Evolutionary conservation across 495 filamentous ascomycete genomes (phyloP).

Genomic region (Ramalina intermedia): DNA sequence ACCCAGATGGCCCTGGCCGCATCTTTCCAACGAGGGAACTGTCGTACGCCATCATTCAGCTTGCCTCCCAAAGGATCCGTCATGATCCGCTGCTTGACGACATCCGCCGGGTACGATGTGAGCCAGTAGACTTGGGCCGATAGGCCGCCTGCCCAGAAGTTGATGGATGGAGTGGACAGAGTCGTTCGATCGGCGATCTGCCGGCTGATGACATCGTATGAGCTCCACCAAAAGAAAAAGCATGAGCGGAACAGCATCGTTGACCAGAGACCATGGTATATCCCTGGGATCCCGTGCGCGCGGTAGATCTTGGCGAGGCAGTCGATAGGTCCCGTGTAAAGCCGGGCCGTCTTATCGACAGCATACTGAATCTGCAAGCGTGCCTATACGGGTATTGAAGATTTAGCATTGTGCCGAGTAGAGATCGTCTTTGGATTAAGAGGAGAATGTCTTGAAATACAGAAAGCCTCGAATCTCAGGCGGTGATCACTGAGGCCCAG

Average conservation of each 20-base stretch:
- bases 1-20: slow-evolving; percentile 63
- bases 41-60: slow-evolving; percentile 50
- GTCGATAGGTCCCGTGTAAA: slow-evolving; percentile 80
- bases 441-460: too few relatives aligned
- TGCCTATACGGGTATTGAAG: slow-evolving; percentile 23
- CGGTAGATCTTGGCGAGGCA: slow-evolving; percentile 51
- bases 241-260: slow-evolving; percentile 81
- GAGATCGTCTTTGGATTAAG: too few relatives aligned
- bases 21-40: slow-evolving; percentile 63
- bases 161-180: slow-evolving; percentile 66
- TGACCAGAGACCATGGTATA: slow-evolving; percentile 73
- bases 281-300: slow-evolving; percentile 57
- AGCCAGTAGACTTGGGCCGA: slow-evolving; percentile 91
- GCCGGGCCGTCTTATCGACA: slow-evolving; percentile 51
- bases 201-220: slow-evolving; percentile 70
- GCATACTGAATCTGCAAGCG: slow-evolving; percentile 86
- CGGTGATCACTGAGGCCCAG: too few relatives aligned
- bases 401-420: too few relatives aligned
- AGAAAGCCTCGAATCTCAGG: too few relatives aligned
- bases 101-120: slow-evolving; percentile 79
- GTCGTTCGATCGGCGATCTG: slow-evolving; percentile 47
- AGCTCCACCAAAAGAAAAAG: slow-evolving; percentile 97
- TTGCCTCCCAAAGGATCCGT: slow-evolving; percentile 69
- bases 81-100: slow-evolving; percentile 97
- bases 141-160: slow-evolving; percentile 94